Conservation (phyloP, 1,284 basidiomycete genomes). For the Fomitopsis pinicola region DNA sequence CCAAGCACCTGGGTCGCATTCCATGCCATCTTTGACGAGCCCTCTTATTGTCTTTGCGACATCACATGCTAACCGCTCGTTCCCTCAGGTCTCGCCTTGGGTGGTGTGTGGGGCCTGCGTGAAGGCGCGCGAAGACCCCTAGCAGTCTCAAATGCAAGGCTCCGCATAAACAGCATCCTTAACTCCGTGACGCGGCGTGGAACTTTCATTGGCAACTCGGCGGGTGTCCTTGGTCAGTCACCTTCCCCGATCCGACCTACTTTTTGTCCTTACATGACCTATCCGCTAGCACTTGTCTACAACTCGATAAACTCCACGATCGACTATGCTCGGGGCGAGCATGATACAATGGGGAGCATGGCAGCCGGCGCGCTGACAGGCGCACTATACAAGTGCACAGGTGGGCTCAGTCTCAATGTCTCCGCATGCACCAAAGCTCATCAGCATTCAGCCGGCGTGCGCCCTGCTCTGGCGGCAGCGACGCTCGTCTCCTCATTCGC, state of each 20-base stretch:
- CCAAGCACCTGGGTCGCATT: conserved; percentile 28
- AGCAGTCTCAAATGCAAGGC: conserved; percentile 76
- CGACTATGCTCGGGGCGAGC: conserved; percentile 85
- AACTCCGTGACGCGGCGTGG: conserved; percentile 97
- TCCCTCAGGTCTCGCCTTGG: conserved; percentile 83
- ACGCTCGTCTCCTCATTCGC: conserved; percentile 86
- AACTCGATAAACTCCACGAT: conserved; percentile 95
- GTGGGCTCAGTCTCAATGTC: conserved; percentile 44
- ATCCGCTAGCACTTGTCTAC: conserved; percentile 77
- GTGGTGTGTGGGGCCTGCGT: conserved; percentile 93
- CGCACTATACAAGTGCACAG: conserved; percentile 90
- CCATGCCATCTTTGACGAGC: conserved; percentile 65
- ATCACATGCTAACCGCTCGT: conserved; percentile 67
- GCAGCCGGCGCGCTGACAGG: conserved; percentile 90
- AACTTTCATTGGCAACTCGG: conserved; percentile 97
- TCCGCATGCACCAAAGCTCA: conserved; percentile 27
- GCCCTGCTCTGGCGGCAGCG: conserved; percentile 85
- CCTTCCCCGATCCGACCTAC: conserved; percentile 21
- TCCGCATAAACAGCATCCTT: conserved; percentile 95
- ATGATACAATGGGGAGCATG: conserved; percentile 91
- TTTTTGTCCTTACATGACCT: conserved; percentile 28
- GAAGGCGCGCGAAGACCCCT: conserved; percentile 89
- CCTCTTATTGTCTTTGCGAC: conserved; percentile 65
- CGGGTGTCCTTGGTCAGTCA: conserved; percentile 88
- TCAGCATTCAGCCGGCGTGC: conserved; percentile 72